Conservation (phyloP, 148 eudicot species). For the Chenopodium quinoa region DNA sequence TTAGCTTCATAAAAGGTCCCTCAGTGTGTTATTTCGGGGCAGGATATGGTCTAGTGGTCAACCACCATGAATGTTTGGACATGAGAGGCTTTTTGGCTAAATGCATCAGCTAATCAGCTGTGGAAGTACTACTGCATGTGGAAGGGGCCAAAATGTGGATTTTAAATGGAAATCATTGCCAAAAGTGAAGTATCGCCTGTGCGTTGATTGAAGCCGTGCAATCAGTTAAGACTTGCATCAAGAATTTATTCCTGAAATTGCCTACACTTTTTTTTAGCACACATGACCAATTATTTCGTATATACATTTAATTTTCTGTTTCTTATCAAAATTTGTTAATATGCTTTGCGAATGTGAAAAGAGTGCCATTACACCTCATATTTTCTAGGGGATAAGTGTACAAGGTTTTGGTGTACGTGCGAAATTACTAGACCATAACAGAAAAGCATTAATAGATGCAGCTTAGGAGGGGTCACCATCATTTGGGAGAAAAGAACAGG, state of each 20-base stretch:
- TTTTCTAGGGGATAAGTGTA: neutral
- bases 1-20: neutral
- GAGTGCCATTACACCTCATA: neutral
- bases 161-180: neutral
- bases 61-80: neutral
- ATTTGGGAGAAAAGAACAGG: constrained; percentile 11
- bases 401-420: neutral
- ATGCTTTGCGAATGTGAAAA: neutral
- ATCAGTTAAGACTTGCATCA: neutral
- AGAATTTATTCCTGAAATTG: neutral
- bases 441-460: neutral
- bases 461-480: neutral
- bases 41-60: neutral
- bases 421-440: neutral
- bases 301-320: no score
- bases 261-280: neutral
- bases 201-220: neutral
- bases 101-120: neutral
- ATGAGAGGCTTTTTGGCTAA: neutral
- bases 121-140: neutral
- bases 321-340: neutral
- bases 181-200: neutral
- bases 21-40: neutral
- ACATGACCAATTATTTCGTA: neutral
- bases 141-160: neutral